A percentile compares a stretch with the other conserved stretches of the same genome.
Evolutionary conservation across 768 basidiomycete genomes (phyloP).

Genomic region (Lenzites betulinus): DNA sequence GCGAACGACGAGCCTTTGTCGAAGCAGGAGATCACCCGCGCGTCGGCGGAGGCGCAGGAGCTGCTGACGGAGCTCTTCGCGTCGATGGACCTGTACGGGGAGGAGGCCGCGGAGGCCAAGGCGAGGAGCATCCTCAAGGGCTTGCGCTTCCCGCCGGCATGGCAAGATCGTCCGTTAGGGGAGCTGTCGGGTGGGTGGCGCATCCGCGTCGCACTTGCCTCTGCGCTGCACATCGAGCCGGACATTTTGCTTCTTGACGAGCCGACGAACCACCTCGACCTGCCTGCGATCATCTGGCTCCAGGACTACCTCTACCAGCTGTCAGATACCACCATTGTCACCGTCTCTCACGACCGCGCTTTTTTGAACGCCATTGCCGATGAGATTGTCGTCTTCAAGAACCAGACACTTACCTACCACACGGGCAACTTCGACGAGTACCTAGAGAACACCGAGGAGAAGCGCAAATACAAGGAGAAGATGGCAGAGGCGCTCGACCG

Average conservation of each 20-base stretch:
- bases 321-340: slow-evolving; percentile 21
- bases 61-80: slow-evolving; percentile 25
- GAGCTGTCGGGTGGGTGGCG: slow-evolving; percentile 21
- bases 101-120: slow-evolving; percentile 85
- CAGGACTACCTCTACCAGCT: slow-evolving; percentile 19
- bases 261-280: slow-evolving; percentile 97
- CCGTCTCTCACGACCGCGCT: slow-evolving; percentile 28
- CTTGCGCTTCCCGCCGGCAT: slow-evolving; percentile 8
- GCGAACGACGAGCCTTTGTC: slow-evolving; percentile 3
- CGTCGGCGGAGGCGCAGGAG: slow-evolving; percentile 17
- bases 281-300: slow-evolving; percentile 73
- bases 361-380: slow-evolving; percentile 27
- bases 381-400: slow-evolving; percentile 25
- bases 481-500: slow-evolving; percentile 22
- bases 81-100: slow-evolving; percentile 22
- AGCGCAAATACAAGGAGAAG: slow-evolving; percentile 21
- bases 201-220: slow-evolving; percentile 47
- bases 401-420: slow-evolving; percentile 25
- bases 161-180: slow-evolving; percentile 17
- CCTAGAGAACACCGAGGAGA: slow-evolving; percentile 25
- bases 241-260: slow-evolving; percentile 89
- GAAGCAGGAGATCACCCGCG: slow-evolving; percentile 6
- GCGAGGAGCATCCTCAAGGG: slow-evolving; percentile 54
- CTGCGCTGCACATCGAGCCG: slow-evolving; percentile 92
- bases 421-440: slow-evolving; percentile 24